Conservation (phyloP, 1,284 basidiomycete genomes). For the Wolfiporia cocos region DNA sequence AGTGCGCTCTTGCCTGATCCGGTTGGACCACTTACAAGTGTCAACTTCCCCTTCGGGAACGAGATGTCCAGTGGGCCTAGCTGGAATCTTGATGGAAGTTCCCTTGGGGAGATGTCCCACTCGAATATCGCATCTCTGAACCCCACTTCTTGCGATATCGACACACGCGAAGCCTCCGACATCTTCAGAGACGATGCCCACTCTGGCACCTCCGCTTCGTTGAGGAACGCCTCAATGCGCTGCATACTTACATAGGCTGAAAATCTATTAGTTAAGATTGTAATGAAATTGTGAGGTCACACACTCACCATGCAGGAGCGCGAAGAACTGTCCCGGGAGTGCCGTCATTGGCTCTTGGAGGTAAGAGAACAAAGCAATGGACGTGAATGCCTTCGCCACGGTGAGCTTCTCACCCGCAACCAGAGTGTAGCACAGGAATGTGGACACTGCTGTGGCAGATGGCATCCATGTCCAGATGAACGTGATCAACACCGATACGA, state of each 20-base stretch:
- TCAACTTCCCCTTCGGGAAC: conserved; percentile 56
- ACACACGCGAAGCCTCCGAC: conserved; percentile 7
- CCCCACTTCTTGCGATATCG: conserved; percentile 32
- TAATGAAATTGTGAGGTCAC: not conserved
- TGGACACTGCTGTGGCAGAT: conserved; percentile 55
- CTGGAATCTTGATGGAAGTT: conserved; percentile 33
- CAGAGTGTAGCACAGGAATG: conserved; percentile 62
- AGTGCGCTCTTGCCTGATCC: conserved; percentile 78
- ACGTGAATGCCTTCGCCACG: conserved; percentile 65
- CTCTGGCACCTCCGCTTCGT: conserved; percentile 57
- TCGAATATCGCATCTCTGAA: conserved; percentile 50
- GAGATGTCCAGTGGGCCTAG: conserved; percentile 53
- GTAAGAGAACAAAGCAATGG: conserved; percentile 58
- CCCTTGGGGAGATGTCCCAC: conserved; percentile 41
- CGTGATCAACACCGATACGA: conserved; percentile 48
- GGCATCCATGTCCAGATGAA: conserved; percentile 74
- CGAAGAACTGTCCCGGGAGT: conserved; percentile 57
- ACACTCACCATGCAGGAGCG: conserved; percentile 49
- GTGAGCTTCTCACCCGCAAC: conserved; percentile 52
- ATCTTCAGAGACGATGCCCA: conserved; percentile 56
- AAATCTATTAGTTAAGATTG: not conserved
- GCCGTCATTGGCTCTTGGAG: conserved; percentile 61
- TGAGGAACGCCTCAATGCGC: conserved; percentile 57
- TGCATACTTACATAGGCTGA: conserved; percentile 67
- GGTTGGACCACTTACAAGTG: conserved; percentile 68